phyloP scores from a whole-genome alignment of 176 grass and related monocot genomes.

The Oryza meyeriana region DNA sequence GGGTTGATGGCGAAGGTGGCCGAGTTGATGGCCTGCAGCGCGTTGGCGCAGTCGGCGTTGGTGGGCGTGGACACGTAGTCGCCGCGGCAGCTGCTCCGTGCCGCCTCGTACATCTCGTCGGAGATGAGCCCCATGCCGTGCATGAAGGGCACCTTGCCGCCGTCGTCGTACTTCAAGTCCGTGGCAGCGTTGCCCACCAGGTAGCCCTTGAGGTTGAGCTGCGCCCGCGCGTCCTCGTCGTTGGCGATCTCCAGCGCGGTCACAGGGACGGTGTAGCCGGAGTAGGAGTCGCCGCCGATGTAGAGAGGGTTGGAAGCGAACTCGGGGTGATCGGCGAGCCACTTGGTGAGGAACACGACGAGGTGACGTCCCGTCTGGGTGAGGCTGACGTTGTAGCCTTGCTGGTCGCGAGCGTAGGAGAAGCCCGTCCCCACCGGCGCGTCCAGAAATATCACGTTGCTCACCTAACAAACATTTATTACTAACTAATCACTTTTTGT shows the following conservation, averaged over 20 bases:
- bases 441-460: slow-evolving; percentile 80
- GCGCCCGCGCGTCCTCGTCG: neutral
- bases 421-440: slow-evolving; percentile 71
- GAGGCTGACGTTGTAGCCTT: slow-evolving; percentile 44
- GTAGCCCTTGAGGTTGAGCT: slow-evolving; percentile 46
- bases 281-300: slow-evolving; percentile 85
- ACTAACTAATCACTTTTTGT: too few species aligned
- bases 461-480: slow-evolving; percentile 37
- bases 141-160: slow-evolving; percentile 59
- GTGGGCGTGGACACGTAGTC: slow-evolving; percentile 40
- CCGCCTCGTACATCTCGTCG: slow-evolving; percentile 69
- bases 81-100: slow-evolving; percentile 37
- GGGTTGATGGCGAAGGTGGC: slow-evolving; percentile 43
- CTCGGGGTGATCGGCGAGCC: slow-evolving; percentile 55
- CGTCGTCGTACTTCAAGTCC: slow-evolving; percentile 40
- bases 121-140: slow-evolving; percentile 84
- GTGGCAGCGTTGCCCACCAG: slow-evolving; percentile 60
- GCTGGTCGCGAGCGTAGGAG: slow-evolving; percentile 45
- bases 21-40: slow-evolving; percentile 30
- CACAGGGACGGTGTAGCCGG: slow-evolving; percentile 66
- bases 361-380: slow-evolving; percentile 39
- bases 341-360: slow-evolving; percentile 53
- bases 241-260: slow-evolving; percentile 45
- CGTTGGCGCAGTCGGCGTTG: slow-evolving; percentile 47
- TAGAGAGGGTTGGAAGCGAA: slow-evolving; percentile 66